Evolutionary conservation across 805 yeast species (phyloP), one percentile per base, ranked within the genome.

Genomic region (Kodamaea restingae): DNA sequence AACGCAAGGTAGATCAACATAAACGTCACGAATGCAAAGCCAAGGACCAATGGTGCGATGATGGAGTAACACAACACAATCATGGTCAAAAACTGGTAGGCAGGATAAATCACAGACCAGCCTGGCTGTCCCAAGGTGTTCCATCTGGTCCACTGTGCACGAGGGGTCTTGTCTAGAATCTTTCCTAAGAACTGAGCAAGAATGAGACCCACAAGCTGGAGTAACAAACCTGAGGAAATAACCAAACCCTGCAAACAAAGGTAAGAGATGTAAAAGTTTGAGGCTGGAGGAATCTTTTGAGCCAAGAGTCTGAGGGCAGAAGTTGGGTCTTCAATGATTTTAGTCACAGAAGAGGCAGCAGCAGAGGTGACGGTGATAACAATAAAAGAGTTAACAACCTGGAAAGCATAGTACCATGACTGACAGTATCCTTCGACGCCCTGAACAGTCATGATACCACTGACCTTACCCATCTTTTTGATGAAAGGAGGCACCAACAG

Each of bases 91-190:
- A 88, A 71, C 48, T 88, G 84, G 59, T 81, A 81, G 8, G 73
- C 68, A 6, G 97, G 96, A 63, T 84, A 91, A 10, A 78, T 67
- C 12, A 84, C 79, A 36, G 97, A 95, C 85, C 90, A 88, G 17
- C 77, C 73, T 32, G 90, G 84, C 30, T 75, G 70, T 9, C 79
- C 73, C 50, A 91, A 67, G 1, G 68, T 71, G 57, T 77, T 78
- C 56, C 63, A 76, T 54, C 96, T 79, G 44, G 61, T 76, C 96
- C 96, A 91, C 67, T 83, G 85, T 63, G 87, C 81, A 65, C 98
- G 80, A 45, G 98, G 98, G 4, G 98, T 88, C 39, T 75, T 73
- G 59, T 88, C 96, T 44, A 93, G 72, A 15, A 88, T 43, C 47
- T 67, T 68, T 21, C 93, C 86, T 43, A 90, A 67, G 26, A 83